Conservation (phyloP, 2,329 filamentous ascomycete genomes). For the Amauroascus niger region DNA sequence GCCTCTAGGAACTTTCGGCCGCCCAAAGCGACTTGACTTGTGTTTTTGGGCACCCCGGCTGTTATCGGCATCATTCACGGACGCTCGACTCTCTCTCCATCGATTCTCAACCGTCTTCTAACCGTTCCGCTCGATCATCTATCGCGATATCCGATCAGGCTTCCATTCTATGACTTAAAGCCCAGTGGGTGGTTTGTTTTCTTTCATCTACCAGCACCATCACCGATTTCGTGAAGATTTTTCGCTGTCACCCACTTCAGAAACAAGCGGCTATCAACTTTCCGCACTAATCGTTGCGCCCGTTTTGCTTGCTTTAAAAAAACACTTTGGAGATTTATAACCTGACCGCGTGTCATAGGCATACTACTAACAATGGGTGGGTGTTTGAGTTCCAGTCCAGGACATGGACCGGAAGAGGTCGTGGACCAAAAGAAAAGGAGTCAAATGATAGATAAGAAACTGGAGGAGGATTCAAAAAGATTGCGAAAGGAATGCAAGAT, state of each 20-base stretch:
- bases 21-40: not conserved
- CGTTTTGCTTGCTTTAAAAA: not conserved
- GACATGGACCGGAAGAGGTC: constrained; percentile 54
- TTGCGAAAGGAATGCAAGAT: constrained; percentile 99
- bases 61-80: not conserved
- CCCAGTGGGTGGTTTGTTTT: too few relatives aligned
- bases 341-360: not conserved
- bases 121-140: not conserved
- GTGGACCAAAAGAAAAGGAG: constrained; percentile 91
- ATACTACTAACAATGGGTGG: constrained; percentile 57
- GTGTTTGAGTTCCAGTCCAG: constrained; percentile 62
- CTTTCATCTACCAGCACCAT: too few relatives aligned
- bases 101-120: constrained; percentile 7
- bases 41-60: not conserved
- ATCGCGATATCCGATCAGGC: constrained; percentile 2
- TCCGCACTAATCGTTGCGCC: not conserved
- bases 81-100: not conserved
- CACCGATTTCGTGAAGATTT: too few relatives aligned
- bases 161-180: too few relatives aligned
- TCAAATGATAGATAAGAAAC: constrained; percentile 83
- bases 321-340: not conserved
- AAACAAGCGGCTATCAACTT: not conserved
- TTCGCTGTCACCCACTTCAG: too few relatives aligned
- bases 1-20: not conserved
- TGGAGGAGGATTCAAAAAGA: constrained; percentile 89